Percentiles rank a stretch among this genome's conserved stretches.
phyloP scores from a whole-genome alignment of 2,329 filamentous ascomycete species.

The Blastomyces emzantsi region DNA sequence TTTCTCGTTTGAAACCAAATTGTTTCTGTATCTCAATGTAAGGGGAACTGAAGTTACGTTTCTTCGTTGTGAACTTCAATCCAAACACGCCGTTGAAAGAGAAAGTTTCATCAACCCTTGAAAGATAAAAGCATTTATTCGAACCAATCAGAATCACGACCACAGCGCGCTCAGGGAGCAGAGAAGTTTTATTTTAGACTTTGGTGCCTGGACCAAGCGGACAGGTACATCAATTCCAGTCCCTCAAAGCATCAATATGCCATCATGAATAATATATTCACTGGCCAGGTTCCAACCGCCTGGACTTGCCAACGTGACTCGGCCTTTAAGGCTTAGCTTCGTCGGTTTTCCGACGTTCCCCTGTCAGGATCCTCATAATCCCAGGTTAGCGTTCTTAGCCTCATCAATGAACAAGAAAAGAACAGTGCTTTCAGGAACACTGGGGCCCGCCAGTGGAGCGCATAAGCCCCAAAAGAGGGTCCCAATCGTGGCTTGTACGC shows the following conservation, averaged over 20 bases:
- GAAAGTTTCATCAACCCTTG: background rate
- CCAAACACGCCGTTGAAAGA: background rate
- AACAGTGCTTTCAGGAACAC: background rate
- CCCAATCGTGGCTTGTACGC: conserved; percentile 5
- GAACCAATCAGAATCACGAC: background rate
- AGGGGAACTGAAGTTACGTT: background rate
- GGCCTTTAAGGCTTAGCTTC: conserved; percentile 4
- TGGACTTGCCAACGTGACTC: background rate
- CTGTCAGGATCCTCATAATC: background rate
- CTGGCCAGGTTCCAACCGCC: background rate
- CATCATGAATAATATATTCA: background rate
- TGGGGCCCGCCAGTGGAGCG: background rate
- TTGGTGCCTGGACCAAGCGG: conserved; percentile 5
- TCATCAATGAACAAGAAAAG: background rate
- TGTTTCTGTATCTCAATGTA: background rate
- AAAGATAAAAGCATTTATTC: background rate
- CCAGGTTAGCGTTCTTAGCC: background rate
- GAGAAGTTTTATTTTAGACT: background rate
- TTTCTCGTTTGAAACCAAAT: background rate
- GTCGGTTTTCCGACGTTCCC: background rate
- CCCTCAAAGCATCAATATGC: background rate
- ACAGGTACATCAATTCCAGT: background rate
- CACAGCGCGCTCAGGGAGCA: background rate
- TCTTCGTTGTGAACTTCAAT: background rate
- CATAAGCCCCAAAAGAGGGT: conserved; percentile 1